Base-by-base conservation (phyloP, 306 rosid species). In the Canavalia gladiata region DNA sequence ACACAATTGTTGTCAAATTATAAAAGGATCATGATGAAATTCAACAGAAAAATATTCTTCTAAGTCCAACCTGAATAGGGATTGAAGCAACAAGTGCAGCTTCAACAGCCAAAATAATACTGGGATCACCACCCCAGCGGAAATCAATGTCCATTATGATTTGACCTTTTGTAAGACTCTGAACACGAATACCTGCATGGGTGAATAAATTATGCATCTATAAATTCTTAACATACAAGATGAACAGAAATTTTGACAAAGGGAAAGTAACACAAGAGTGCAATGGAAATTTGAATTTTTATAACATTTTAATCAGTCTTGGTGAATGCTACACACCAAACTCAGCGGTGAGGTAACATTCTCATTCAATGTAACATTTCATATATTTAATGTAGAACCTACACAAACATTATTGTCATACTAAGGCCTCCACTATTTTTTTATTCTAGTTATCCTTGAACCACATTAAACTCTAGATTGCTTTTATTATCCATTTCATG, bases 91-190 rank as follows among this genome's bases (percentile, higher is more conserved):
- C 98, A 68, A 86, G 92, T 47, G 99, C 99, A 69, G 99, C 99
- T 87, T 92, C 98, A 77, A 89, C 98, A 33, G 87, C 98, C 90
- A 95, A 87, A 76, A 95, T 84, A 74, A 95, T 95, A 87, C 92
- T 93, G 58, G 99, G 96, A 84, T 95, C 97, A 75, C 99, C 99
- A 79, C 98, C 99, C 99, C 99, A 95, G 18, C 95, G 91, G 39
- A 95, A 80, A 84, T 95, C 99, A 76, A 95, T 88, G 84, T 95
- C 99, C 99, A 95, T 91, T 77, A 89, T 95, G 87, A 95, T 90
- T 83, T 95, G 99, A 78, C 99, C 99, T 90, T 95, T 86, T 81
- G 89, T 92, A 49, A 93, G 92, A 83, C 94, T 95, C 87, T 95
- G 99, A 71, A 95, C 97, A 58, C 99, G 98, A 74, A 95, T 95